phyloP scores from a whole-genome alignment of 305 asterid species.

The Fraxinus baroniana region DNA sequence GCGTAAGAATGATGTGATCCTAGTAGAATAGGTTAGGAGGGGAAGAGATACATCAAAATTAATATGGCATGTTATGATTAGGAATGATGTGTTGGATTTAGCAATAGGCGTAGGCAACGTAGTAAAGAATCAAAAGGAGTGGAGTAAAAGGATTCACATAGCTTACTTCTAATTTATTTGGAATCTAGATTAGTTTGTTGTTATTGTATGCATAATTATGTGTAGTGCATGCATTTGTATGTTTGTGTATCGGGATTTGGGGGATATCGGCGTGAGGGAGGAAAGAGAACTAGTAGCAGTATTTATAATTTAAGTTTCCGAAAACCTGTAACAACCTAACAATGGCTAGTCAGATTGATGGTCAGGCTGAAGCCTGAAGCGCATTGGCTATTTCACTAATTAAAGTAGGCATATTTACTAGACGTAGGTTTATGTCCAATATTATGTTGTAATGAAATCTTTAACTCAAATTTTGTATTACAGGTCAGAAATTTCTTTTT shows the following conservation, averaged over 20 bases:
- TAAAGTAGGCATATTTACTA: neutral
- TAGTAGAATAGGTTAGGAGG: neutral
- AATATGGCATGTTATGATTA: neutral
- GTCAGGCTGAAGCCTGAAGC: neutral
- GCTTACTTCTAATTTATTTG: neutral
- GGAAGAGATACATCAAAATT: neutral
- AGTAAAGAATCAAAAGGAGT: neutral
- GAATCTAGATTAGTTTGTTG: neutral
- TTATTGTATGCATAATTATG: neutral
- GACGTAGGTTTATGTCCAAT: neutral
- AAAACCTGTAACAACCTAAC: neutral
- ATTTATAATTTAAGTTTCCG: neutral
- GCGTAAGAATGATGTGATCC: neutral
- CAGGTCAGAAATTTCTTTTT: neutral
- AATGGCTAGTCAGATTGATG: slow-evolving; percentile 1
- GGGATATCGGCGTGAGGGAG: neutral
- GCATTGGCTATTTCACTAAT: neutral
- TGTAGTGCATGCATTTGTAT: neutral
- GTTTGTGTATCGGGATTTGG: neutral
- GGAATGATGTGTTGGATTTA: neutral
- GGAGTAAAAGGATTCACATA: neutral
- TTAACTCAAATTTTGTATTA: neutral
- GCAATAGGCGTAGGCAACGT: neutral
- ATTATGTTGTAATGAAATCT: neutral
- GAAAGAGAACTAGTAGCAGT: neutral